phyloP scores from a whole-genome alignment of 2,329 filamentous ascomycete genomes.

The Magnaporthiopsis rhizophila region DNA sequence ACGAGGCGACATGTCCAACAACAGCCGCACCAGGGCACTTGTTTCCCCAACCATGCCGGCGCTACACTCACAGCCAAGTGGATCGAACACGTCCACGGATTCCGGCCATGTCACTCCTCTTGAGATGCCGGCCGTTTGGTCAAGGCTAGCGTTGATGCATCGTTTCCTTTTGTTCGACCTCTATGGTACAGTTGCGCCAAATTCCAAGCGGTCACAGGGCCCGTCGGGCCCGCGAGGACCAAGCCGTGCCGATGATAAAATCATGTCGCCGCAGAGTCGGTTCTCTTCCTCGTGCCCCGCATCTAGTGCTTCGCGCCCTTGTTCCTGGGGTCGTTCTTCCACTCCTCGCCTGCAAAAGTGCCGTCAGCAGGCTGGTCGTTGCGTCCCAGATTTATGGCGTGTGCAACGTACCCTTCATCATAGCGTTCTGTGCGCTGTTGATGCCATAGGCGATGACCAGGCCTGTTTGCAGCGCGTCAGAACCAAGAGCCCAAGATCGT shows the following conservation, averaged over 20 bases:
- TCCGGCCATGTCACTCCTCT: too few species aligned
- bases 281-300: constrained; percentile 12
- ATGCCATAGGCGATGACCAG: constrained; percentile 83
- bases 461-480: constrained; percentile 41
- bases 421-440: constrained; percentile 70
- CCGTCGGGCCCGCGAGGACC: too few species aligned
- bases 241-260: neutral
- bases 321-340: constrained; percentile 96
- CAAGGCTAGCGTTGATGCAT: neutral
- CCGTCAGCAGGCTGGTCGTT: constrained; percentile 9
- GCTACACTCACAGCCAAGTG: neutral
- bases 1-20: too few species aligned
- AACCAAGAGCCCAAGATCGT: constrained; percentile 16
- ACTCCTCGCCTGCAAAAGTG: constrained; percentile 66
- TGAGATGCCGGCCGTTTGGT: too few species aligned
- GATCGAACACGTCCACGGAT: neutral
- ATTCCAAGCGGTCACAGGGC: neutral
- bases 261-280: neutral
- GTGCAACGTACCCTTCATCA: constrained; percentile 62
- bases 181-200: constrained; percentile 10
- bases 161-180: constrained; percentile 1
- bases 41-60: too few species aligned
- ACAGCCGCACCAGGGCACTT: too few species aligned
- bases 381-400: constrained; percentile 4
- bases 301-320: constrained; percentile 40